Conservation (phyloP, 192 early-diverging fungal species). For the Backusella macrospora region DNA sequence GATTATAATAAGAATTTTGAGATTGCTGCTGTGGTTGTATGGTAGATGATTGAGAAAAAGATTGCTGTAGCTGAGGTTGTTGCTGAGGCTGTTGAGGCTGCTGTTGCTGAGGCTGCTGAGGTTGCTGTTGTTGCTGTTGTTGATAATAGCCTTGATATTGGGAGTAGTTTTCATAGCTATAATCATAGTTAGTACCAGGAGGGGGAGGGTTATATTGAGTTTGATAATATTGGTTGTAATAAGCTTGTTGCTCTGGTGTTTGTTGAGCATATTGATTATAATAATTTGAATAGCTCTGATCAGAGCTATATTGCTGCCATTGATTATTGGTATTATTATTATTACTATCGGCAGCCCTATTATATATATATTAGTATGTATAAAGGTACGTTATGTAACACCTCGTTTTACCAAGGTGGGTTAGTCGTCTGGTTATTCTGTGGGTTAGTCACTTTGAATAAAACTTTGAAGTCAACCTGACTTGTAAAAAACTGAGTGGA, state of each 20-base stretch:
- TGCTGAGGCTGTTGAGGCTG: not conserved
- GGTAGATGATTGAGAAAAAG: no score
- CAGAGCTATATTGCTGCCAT: conserved; percentile 13
- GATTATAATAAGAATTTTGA: not conserved
- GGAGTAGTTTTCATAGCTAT: conserved; percentile 20
- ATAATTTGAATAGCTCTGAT: conserved; percentile 6
- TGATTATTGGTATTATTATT: not conserved
- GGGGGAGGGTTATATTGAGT: conserved; percentile 15
- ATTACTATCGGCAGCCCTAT: not conserved
- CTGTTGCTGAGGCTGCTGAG: not conserved
- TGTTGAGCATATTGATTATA: conserved; percentile 4
- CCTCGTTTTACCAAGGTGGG: conserved; percentile 9
- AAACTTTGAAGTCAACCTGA: not conserved
- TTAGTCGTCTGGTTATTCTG: conserved; percentile 8
- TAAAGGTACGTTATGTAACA: not conserved
- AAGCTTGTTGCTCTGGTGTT: conserved; percentile 21
- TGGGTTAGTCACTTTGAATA: conserved; percentile 17
- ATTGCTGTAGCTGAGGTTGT: not conserved
- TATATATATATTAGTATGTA: not conserved
- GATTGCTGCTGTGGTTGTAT: not conserved
- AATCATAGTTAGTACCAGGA: conserved; percentile 18
- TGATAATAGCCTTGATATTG: conserved; percentile 20
- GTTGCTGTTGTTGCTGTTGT: not conserved
- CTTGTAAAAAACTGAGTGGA: not conserved
- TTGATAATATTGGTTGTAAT: conserved; percentile 27